Percentiles rank a stretch among this genome's conserved stretches.
Conservation (phyloP, 345 rosid species). For the Rhizophora apiculata region DNA sequence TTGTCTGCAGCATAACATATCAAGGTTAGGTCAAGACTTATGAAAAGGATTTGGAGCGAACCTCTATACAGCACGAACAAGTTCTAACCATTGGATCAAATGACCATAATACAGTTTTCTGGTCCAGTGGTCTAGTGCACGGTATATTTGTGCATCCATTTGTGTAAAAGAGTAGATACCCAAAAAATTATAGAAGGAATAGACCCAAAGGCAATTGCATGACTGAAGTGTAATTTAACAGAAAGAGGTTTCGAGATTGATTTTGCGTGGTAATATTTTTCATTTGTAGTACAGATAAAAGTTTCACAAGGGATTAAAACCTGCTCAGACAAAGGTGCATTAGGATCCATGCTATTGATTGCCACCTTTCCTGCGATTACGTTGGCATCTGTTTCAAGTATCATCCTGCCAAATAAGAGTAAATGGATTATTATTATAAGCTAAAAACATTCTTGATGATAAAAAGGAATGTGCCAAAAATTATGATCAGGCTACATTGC, state of each 20-base stretch:
- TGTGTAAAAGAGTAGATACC: too few relatives aligned
- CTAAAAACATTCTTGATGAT: background rate
- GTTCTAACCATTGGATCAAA: too few relatives aligned
- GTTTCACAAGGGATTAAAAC: conserved; percentile 27
- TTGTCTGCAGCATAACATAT: conserved; percentile 39
- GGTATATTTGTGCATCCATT: too few relatives aligned
- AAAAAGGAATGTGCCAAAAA: background rate
- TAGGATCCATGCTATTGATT: conserved; percentile 66
- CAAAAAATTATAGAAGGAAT: too few relatives aligned
- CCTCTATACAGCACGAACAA: too few relatives aligned
- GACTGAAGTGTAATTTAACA: too few relatives aligned
- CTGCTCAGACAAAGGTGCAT: conserved; percentile 84
- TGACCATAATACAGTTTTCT: too few relatives aligned
- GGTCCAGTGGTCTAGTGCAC: too few relatives aligned
- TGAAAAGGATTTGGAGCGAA: background rate
- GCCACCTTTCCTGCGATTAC: conserved; percentile 89
- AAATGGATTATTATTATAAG: background rate
- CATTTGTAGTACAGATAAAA: background rate
- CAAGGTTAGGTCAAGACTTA: background rate
- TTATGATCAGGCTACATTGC: background rate
- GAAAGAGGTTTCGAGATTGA: background rate
- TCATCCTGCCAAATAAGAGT: conserved; percentile 45
- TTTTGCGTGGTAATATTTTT: background rate
- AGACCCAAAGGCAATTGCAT: too few relatives aligned
- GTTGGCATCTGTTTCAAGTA: conserved; percentile 80